Evolutionary conservation across 352 stramenopile genomes (phyloP), one percentile per base, ranked within the genome.

Genomic region (Phytophthora sp.): DNA sequence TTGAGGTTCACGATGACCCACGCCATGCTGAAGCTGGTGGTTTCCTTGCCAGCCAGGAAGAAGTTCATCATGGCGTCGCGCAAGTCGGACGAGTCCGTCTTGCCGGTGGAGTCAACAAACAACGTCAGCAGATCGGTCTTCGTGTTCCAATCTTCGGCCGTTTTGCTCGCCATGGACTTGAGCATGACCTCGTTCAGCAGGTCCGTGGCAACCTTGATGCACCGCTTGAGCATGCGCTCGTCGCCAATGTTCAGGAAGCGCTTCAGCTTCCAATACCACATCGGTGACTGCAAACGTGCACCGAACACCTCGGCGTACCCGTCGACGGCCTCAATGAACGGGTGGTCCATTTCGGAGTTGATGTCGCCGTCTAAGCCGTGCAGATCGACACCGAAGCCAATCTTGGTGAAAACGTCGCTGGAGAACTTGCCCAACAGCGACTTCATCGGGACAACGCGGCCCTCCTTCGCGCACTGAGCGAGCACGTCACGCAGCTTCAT

Each of bases 311-410:
- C 32, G 8, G 59, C 79, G 15, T 73, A 68, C 5, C 51, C 62
- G 34, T 75, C 74, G 18, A 94, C 78, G 1, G 84, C 77, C 10
- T 79, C 53, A 4, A 86, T 72, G 53, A 91, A 79, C 39, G 62
- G 51, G 46, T 76, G 60, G 49, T 81, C 69, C 50, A 72, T 83
- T 32, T 69, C 61, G 1, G 62, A 51, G 48, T 72, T 67, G 21
- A 69, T 18, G 26, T 72, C 61, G 15, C 54, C 52, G 15, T 74
- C 59, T 17, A 91, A 54, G 4, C 72, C 69, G 17, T 78, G 48
- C n/a, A 92, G 56, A 24, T 91, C 72, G 39, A 89, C 74, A 27
- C 83, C 83, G 57, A 95, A 93, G 17, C 79, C 82, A 27, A 93
- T 82, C 39, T 87, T 82, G 15, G 74, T 78, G 58, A 95, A 92